phyloP scores from a whole-genome alignment of 2,329 filamentous ascomycete species.

The Claviceps paspali region DNA sequence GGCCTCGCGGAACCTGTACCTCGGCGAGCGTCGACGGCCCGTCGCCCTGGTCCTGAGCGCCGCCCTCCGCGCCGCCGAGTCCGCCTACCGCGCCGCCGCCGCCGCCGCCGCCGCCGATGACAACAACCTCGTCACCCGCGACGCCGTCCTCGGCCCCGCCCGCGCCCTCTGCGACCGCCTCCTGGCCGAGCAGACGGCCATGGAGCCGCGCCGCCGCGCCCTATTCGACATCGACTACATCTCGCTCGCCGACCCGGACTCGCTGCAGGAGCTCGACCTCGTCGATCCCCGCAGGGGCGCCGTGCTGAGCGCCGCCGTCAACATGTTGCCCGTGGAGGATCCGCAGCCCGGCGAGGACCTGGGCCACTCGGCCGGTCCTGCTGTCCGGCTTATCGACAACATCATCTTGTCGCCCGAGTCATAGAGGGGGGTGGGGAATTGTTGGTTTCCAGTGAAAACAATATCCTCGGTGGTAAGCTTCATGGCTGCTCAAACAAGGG shows the following conservation, averaged over 20 bases:
- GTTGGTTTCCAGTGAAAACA: no score
- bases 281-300: slow-evolving; percentile 60
- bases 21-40: slow-evolving; percentile 57
- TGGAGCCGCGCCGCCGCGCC: slow-evolving; percentile 46
- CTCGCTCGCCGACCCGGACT: slow-evolving; percentile 73
- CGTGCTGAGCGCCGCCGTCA: slow-evolving; percentile 79
- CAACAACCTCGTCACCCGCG: slow-evolving; percentile 28
- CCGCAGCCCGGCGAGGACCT: slow-evolving; percentile 56
- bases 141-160: slow-evolving; percentile 58
- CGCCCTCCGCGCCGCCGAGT: slow-evolving; percentile 56
- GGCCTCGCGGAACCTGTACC: slow-evolving; percentile 87
- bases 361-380: slow-evolving; percentile 54
- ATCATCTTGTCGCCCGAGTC: slow-evolving; percentile 47
- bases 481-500: no score
- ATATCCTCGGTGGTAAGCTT: no score
- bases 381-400: slow-evolving; percentile 88
- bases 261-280: slow-evolving; percentile 59
- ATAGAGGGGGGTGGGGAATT: no score
- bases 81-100: slow-evolving; percentile 44
- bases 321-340: slow-evolving; percentile 70
- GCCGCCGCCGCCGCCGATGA: slow-evolving; percentile 15
- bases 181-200: slow-evolving; percentile 43
- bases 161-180: slow-evolving; percentile 40
- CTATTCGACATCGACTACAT: slow-evolving; percentile 82
- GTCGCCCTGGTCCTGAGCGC: slow-evolving; percentile 58